Conservation (phyloP, 345 rosid genomes). For the Ricinus communis region DNA sequence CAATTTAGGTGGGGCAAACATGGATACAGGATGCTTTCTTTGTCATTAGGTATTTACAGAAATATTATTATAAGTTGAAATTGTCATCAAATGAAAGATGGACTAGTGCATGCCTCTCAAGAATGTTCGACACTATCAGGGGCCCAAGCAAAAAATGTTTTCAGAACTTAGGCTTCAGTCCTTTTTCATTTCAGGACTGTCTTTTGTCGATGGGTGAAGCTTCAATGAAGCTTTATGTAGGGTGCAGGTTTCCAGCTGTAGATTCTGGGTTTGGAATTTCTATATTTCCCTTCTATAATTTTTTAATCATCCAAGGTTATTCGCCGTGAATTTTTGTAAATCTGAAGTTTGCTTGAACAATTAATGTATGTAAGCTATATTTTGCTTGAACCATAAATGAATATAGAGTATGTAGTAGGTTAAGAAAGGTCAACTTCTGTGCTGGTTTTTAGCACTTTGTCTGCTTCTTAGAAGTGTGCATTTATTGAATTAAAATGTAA, state of each 20-base stretch:
- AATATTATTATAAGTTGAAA: neutral
- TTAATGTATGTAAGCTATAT: no score
- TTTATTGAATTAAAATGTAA: neutral
- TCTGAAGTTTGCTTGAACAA: no score
- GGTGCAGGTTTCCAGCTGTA: neutral
- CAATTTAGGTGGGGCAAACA: neutral
- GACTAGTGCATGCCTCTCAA: neutral
- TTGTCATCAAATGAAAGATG: neutral
- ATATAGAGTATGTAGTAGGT: neutral
- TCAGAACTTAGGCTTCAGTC: no score
- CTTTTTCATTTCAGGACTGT: no score
- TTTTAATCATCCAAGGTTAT: no score
- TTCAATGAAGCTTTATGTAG: no score
- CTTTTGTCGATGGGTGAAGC: no score
- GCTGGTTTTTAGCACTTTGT: neutral
- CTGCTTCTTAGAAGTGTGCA: slow-evolving; percentile 1
- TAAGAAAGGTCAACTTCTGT: neutral
- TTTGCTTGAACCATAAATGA: neutral
- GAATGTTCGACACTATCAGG: no score
- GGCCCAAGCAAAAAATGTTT: no score
- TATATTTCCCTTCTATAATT: no score
- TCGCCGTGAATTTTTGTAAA: no score
- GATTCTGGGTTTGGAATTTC: neutral
- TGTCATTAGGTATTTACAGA: neutral
- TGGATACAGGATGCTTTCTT: neutral